phyloP scores from a whole-genome alignment of 345 rosid genomes.

The Sonneratia alba region DNA sequence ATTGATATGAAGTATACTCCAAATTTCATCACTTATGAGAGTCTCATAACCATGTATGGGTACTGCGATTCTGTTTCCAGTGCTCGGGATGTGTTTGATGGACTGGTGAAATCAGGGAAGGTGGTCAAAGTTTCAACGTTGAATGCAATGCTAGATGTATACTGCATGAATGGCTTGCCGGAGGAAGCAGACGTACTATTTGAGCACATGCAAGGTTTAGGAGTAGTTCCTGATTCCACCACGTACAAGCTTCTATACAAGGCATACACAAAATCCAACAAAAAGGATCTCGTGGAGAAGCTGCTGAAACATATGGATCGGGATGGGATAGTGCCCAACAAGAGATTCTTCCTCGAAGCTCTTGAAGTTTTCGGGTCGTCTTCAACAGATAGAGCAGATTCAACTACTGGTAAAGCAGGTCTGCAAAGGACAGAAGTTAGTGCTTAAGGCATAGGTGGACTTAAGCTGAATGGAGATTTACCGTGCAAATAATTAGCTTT shows the following conservation, averaged over 20 bases:
- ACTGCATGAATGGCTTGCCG: conserved; percentile 61
- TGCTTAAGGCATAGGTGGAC: conserved; percentile 14
- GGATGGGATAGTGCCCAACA: conserved; percentile 73
- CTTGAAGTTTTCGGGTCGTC: conserved; percentile 53
- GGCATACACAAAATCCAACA: conserved; percentile 67
- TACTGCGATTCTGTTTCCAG: conserved; percentile 53
- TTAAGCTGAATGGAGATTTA: background rate
- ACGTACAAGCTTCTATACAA: conserved; percentile 82
- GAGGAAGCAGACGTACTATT: conserved; percentile 65
- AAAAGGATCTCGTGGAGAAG: conserved; percentile 59
- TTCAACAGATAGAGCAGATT: conserved; percentile 25
- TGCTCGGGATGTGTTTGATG: conserved; percentile 67
- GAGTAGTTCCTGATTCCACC: conserved; percentile 45
- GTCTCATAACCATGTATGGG: conserved; percentile 75
- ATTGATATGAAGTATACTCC: conserved; percentile 58
- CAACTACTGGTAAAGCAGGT: conserved; percentile 16
- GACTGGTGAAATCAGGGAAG: conserved; percentile 40
- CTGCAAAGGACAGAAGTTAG: conserved; percentile 10
- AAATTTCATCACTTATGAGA: conserved; percentile 66
- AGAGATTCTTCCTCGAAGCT: conserved; percentile 80
- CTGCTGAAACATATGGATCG: conserved; percentile 61
- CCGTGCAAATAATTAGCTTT: background rate
- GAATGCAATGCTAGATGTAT: conserved; percentile 76
- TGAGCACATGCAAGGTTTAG: conserved; percentile 24
- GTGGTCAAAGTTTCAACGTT: conserved; percentile 56